Percentiles rank a stretch among this genome's conserved stretches.
Evolutionary conservation across 1,139 yeast genomes (phyloP).

Genomic region (Suhomyces atakaporum): DNA sequence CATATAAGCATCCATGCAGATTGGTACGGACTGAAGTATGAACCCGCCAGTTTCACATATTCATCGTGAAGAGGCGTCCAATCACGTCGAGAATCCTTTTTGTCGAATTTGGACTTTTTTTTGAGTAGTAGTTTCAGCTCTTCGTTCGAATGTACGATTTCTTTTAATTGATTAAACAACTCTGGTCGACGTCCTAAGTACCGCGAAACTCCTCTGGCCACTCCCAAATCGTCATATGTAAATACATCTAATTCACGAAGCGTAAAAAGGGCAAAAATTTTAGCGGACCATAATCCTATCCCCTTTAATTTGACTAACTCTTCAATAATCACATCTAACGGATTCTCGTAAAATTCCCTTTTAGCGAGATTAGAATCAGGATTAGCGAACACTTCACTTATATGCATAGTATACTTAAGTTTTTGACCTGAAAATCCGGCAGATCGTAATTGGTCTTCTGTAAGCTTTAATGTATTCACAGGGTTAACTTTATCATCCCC

Average conservation of each 20-base stretch:
- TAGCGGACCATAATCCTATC: slow-evolving; percentile 88
- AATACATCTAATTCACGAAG: slow-evolving; percentile 67
- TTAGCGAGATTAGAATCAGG: slow-evolving; percentile 39
- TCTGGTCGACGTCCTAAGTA: slow-evolving; percentile 63
- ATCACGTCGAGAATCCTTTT: slow-evolving; percentile 44
- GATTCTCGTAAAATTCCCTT: slow-evolving; percentile 25
- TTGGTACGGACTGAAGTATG: slow-evolving; percentile 64
- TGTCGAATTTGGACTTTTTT: slow-evolving; percentile 41
- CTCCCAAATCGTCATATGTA: slow-evolving; percentile 79
- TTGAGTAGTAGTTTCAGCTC: slow-evolving; percentile 30
- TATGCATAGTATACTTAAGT: slow-evolving; percentile 60
- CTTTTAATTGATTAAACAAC: slow-evolving; percentile 43
- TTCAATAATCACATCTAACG: slow-evolving; percentile 52
- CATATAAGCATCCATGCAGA: slow-evolving; percentile 69
- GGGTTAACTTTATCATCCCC: slow-evolving; percentile 55
- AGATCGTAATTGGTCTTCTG: slow-evolving; percentile 51
- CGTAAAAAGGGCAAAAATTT: slow-evolving; percentile 79
- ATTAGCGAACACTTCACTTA: slow-evolving; percentile 58
- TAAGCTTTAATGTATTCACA: slow-evolving; percentile 38
- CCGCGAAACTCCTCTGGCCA: slow-evolving; percentile 74
- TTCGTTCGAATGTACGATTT: slow-evolving; percentile 32
- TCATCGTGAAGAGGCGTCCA: slow-evolving; percentile 69
- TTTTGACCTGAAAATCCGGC: slow-evolving; percentile 78
- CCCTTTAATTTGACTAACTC: slow-evolving; percentile 69
- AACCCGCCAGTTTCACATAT: slow-evolving; percentile 56